Evolutionary conservation across 2,329 filamentous ascomycete species (phyloP).

Genomic region (Coccinonectria pachysandricola): DNA sequence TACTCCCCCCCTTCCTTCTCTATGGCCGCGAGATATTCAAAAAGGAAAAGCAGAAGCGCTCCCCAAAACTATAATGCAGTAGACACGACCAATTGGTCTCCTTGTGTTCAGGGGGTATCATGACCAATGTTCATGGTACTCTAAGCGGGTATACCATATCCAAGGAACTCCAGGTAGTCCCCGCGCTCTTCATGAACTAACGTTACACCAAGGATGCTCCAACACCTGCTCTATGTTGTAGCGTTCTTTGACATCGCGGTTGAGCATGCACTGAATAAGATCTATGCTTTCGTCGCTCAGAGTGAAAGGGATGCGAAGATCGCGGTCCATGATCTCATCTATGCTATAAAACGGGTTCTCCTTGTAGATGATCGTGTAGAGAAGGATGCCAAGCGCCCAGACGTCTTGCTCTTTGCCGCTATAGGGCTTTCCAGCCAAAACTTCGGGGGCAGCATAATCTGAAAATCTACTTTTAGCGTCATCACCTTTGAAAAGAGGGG

Average conservation of each 20-base stretch:
- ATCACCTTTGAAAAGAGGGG: constrained; percentile 2
- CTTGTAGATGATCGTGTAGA: constrained; percentile 99
- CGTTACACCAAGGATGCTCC: constrained; percentile 70
- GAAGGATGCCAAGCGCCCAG: constrained; percentile 90
- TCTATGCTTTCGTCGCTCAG: constrained; percentile 90
- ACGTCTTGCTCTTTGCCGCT: constrained; percentile 95
- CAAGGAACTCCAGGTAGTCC: too few species aligned
- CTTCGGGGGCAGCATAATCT: constrained; percentile 99
- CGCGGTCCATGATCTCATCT: constrained; percentile 97
- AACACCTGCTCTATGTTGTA: constrained; percentile 83
- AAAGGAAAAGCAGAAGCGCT: too few species aligned
- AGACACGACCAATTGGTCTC: too few species aligned
- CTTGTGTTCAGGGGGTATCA: constrained; percentile 14
- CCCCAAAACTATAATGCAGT: too few species aligned
- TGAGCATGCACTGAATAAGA: constrained; percentile 81
- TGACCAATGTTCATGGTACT: too few species aligned
- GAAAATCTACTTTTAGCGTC: constrained; percentile 4
- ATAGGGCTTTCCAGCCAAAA: constrained; percentile 84
- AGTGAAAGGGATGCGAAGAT: constrained; percentile 79
- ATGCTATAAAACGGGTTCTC: constrained; percentile 99
- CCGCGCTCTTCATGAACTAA: constrained; percentile 4
- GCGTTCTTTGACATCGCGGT: constrained; percentile 74
- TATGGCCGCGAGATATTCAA: too few species aligned
- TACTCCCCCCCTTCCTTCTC: too few species aligned
- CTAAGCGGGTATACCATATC: too few species aligned